These are phyloP conservation scores for Annulohypoxylon bovei DNA, from an alignment of 495 filamentous ascomycete genomes.

Conservation along the genomic window DNA sequence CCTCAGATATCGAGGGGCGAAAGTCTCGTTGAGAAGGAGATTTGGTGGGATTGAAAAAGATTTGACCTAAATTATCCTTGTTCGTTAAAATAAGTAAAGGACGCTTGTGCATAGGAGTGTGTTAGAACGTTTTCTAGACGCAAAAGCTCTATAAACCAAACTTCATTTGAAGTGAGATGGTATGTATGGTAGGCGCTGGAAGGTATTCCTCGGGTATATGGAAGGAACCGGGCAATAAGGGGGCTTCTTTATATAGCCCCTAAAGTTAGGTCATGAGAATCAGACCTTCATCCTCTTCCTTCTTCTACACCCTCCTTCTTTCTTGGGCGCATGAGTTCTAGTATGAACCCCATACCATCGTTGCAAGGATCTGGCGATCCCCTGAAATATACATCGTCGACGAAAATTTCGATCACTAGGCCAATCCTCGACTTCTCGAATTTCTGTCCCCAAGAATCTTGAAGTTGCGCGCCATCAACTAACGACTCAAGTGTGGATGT, in stretches of 20 bases:
- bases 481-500: conserved; percentile 26
- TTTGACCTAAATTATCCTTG: background rate
- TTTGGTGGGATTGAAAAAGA: conserved; percentile 26
- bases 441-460: conserved; percentile 26
- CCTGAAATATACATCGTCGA: conserved; percentile 35
- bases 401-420: conserved; percentile 34
- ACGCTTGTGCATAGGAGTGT: background rate
- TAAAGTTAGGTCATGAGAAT: background rate
- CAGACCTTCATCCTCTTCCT: too few species aligned
- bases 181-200: background rate
- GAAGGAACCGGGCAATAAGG: background rate
- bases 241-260: background rate
- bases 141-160: background rate
- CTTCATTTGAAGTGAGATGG: background rate
- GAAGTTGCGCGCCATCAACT: conserved; percentile 9
- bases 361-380: conserved; percentile 32
- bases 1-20: conserved; percentile 16
- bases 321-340: conserved; percentile 21
- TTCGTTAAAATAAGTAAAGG: too few species aligned
- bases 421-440: conserved; percentile 28
- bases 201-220: background rate
- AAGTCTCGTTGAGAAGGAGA: conserved; percentile 16
- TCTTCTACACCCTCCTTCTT: conserved; percentile 2
- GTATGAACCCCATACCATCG: conserved; percentile 25
- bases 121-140: background rate